Evolutionary conservation across 805 yeast species (phyloP), one percentile per base, ranked within the genome.

Genomic region (Brettanomyces naardenensis): DNA sequence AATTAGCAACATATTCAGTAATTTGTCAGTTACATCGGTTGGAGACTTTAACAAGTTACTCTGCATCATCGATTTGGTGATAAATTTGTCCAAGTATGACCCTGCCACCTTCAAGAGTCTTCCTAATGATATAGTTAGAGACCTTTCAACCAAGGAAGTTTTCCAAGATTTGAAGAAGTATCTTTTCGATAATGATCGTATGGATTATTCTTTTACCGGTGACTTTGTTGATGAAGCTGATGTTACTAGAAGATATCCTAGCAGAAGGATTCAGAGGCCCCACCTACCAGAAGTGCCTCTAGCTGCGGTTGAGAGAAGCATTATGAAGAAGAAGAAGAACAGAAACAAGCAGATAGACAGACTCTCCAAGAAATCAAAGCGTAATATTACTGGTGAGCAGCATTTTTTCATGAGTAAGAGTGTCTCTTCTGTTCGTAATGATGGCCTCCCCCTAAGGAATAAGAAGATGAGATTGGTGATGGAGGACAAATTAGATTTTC

Each of bases 61-160:
- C 10, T 51, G 54, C 25, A n/a, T 54, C 17, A 42, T 54, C 26
- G 59, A 54, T 42, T 51, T 49, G 19, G 20, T 44, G 33, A 38
- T 53, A 4, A 46, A 44, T 20, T 36, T 53, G 19, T 46, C 53
- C 4, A 47, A 44, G 19, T 34, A 44, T 22, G 51, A 54, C 33
- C 33, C 51, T 5, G 38, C 37, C n/a, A 39, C 29, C 5, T 53
- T 52, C 35, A 37, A 40, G 3, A 34, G 37, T 15, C 37, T 54
- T 11, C 57, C 57, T 2, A 49, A 44, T 35, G 57, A 51, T n/a
- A 28, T 53, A 2, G 22, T 48, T 5, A 22, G 33, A 7, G 38
- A 33, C 7, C 26, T 46, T 2, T 11, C 38, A 2, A 29, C 39
- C 3, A 17, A 31, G 3, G 32, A 42, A 4, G 27, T 43, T 3